Base-by-base conservation (phyloP, 805 yeast species). In the Komagataella pastoris region DNA sequence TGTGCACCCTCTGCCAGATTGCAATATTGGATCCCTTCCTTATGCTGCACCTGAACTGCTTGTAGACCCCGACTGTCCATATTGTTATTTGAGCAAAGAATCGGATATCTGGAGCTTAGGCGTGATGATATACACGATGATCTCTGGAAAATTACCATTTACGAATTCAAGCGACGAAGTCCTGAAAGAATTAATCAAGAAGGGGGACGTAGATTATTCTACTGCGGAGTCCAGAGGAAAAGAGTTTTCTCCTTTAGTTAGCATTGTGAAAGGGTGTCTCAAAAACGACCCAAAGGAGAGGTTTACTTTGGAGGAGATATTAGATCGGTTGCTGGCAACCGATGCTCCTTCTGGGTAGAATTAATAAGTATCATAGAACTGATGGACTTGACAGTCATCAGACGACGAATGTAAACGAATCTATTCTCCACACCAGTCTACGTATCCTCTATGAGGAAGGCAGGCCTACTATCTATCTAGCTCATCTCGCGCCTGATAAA, bases 21-120 rank as follows among this genome's bases (percentile, higher is more conserved):
- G 79, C 19, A 84, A 83, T 57, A 85, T 88, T 49, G 98, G 98
- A 0, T 89, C 96, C 1, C 70, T 90, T 36, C 97, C 97, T 0
- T 90, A 88, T 63, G 95, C 97, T 0, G 79, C 96, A 0, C 98
- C 98, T 0, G 97, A 90, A 62, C 71, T 88, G 17, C 67, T 89
- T 46, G 83, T 85, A 1, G 72, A 73, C 47, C 86, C 88, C 4
- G 70, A 82, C 54, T 30, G 40, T 10, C 40, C 40, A 14, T 4
- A 10, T 30, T 30, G 40, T 30, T 52, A 65, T 59, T 60, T 78
- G 52, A 83, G 84, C 2, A 82, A 86, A 2, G 68, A 79, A 45
- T 83, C 90, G 1, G 98, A 90, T 66, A 75, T 87, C 4, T 90
- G 97, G 97, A 95, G 97, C 0, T 73, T 86, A 47, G 98, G 97